Base-by-base conservation (phyloP, 2,329 filamentous ascomycete genomes). In the Pseudocercospora macadamiae region DNA sequence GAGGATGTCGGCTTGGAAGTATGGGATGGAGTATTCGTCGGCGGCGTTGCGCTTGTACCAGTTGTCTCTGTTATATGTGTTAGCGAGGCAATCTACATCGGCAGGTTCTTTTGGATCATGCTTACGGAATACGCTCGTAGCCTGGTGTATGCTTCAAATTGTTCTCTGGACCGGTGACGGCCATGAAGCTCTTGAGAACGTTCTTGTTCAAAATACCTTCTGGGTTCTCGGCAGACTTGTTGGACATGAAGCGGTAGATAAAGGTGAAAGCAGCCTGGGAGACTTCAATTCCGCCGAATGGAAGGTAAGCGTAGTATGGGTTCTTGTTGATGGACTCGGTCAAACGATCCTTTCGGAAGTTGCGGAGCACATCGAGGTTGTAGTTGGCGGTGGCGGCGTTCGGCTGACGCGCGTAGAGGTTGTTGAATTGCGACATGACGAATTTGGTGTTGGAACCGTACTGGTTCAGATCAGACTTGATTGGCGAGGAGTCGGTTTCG, bases 51-150 rank as follows among this genome's bases (percentile, higher is more conserved):
- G 67, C 25, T 67, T 68, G 66, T 72, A 73, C 69, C 68, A 74
- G 64, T 79, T 76, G 53, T 60, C 42, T 77, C 37, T 42, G 36
- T 39, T 7, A 77, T 74, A 2, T 69, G 2, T 59, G 54, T 60
- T 23, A 25, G 25, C 1, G 14, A 3, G 8, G 14, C 21, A 49
- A 49, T 57, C 18, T 30, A 61, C 70, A 61, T 59, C 68, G 71
- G 5, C 61, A 60, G 44, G 74, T 69, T 3, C n/a, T n/a, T n/a
- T n/a, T n/a, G 63, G 66, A 64, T 74, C 73, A 12, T 64, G 54
- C 39, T 63, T 67, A 71, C 70, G 78, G 77, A 56, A 80, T 77
- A 5, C 70, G 66, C 63, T 80, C 77, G 42, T 74, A 57, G 25
- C 75, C 77, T 7, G 63, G 65, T 2, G 64, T 69, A 64, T 73